Base-by-base conservation (phyloP, 2,329 filamentous ascomycete genomes). In the Phyllosticta paracitricarpa region DNA sequence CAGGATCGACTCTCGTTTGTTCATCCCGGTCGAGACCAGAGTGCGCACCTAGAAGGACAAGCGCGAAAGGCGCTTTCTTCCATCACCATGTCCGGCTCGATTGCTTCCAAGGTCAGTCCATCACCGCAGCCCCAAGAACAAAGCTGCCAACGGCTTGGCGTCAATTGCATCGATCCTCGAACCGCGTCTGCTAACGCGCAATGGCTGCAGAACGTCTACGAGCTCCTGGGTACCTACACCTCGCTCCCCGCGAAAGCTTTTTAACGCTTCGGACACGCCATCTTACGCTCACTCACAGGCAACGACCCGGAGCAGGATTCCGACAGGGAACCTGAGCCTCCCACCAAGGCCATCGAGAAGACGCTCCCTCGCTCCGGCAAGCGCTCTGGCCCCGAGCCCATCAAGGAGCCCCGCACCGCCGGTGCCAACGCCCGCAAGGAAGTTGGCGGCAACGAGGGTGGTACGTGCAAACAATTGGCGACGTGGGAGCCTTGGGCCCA, bases 271-370 rank as follows among this genome's bases (percentile, higher is more conserved):
- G 53, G 30, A 54, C n/a, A n/a, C 51, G 54, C 57, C 58, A 62
- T 64, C 69, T 68, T 63, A 66, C 65, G 59, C 66, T 66, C 66
- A 66, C 65, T 54, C 65, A 68, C 75, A 87, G 85, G 85, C 77
- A 87, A 88, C 77, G 84, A 87, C 75, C 83, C 82, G 68, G 85
- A 88, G 74, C 81, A 84, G 73, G 84, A 86, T 76, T 83, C 84
- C 75, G 90, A 93, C 79, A 86, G 86, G 79, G 82, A 83, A 68
- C 85, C 87, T 72, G 81, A 85, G 71, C 87, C 88, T 75, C 92
- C 91, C 71, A 86, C 89, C 71, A 94, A 91, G 85, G 89, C 89
- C 76, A 84, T 94, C 75, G 91, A 96, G 77, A 96, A 94, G 86
- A 84, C 86, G 68, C 78, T 82, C 68, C 81, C 85, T 72, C 87